Conservation (phyloP, 2,329 filamentous ascomycete species). For the Graphium sp. region DNA sequence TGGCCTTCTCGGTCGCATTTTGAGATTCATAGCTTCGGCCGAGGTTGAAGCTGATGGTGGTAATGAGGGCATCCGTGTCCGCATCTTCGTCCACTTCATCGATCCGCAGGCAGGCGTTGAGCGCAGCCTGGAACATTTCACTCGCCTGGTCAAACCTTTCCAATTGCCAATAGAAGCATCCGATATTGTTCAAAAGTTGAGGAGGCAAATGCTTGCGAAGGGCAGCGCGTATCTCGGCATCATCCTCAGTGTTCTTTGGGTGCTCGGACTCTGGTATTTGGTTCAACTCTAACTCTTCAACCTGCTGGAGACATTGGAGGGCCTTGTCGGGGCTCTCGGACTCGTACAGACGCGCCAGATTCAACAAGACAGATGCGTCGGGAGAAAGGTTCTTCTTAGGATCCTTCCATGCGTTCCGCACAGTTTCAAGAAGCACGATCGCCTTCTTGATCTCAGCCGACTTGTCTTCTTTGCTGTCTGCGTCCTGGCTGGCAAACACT, state of each 20-base stretch:
- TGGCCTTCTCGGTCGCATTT: slow-evolving; percentile 64
- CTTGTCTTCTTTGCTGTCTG: slow-evolving; percentile 71
- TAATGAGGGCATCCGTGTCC: slow-evolving; percentile 83
- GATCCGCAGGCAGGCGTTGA: slow-evolving; percentile 73
- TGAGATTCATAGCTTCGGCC: slow-evolving; percentile 84
- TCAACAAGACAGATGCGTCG: slow-evolving; percentile 78
- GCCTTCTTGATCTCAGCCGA: slow-evolving; percentile 74
- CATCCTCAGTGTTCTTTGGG: slow-evolving; percentile 36
- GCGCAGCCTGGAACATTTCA: slow-evolving; percentile 79
- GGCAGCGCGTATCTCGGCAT: slow-evolving; percentile 38
- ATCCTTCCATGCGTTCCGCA: slow-evolving; percentile 82
- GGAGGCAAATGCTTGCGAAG: slow-evolving; percentile 73
- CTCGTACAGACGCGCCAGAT: slow-evolving; percentile 85
- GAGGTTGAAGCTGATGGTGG: slow-evolving; percentile 93
- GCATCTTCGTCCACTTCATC: slow-evolving; percentile 56
- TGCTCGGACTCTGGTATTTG: slow-evolving; percentile 56
- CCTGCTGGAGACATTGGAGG: slow-evolving; percentile 76
- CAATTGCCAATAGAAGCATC: slow-evolving; percentile 81
- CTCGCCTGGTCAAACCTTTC: slow-evolving; percentile 69
- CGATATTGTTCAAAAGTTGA: slow-evolving; percentile 91
- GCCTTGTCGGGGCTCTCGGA: slow-evolving; percentile 74
- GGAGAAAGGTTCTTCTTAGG: slow-evolving; percentile 67
- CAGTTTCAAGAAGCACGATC: slow-evolving; percentile 65
- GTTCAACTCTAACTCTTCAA: slow-evolving; percentile 77
- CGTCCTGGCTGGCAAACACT: slow-evolving; percentile 62